Evolutionary conservation across 495 filamentous ascomycete species (phyloP).

Genomic region (Tuber brumale): DNA sequence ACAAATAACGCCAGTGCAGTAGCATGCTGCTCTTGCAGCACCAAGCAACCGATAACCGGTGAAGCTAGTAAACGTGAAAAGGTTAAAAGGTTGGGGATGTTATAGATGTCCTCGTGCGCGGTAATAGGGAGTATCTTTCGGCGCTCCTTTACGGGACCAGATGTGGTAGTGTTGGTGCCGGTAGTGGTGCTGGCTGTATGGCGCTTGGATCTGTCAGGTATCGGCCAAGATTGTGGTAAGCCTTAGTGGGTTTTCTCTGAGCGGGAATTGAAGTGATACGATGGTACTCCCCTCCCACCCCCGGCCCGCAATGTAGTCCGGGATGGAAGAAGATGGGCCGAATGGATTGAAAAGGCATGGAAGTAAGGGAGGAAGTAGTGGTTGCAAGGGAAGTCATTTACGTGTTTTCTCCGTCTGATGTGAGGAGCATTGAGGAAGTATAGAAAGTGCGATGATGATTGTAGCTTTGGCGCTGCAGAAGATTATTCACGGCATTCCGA

Average conservation of each 20-base stretch:
- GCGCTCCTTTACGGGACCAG: conserved; percentile 12
- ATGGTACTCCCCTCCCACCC: neutral
- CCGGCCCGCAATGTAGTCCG: neutral
- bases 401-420: neutral
- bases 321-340: neutral
- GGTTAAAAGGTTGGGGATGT: conserved; percentile 84
- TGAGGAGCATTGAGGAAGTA: neutral
- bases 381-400: neutral
- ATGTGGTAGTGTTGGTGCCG: neutral
- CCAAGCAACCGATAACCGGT: conserved; percentile 80
- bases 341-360: neutral
- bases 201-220: neutral
- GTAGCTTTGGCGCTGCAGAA: neutral
- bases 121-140: conserved; percentile 26
- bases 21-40: conserved; percentile 72
- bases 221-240: neutral
- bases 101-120: conserved; percentile 88
- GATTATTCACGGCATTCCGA: neutral
- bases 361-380: neutral
- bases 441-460: neutral
- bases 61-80: conserved; percentile 77
- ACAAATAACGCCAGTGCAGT: conserved; percentile 77
- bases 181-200: neutral
- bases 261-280: neutral
- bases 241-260: neutral